Conservation (phyloP, 106 monocot species). For the Dendrobium nobile region DNA sequence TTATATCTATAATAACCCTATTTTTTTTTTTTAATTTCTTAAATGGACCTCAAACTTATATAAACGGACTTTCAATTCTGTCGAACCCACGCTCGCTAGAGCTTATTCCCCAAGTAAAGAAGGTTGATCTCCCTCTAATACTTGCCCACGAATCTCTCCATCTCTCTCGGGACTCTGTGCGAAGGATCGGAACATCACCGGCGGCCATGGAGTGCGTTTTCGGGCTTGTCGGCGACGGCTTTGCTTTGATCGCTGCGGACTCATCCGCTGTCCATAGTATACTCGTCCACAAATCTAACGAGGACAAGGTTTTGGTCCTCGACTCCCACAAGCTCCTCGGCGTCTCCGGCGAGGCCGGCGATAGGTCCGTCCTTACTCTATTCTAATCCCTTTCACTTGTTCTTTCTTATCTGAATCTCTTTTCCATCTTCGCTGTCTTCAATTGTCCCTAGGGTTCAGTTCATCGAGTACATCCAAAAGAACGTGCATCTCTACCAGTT, state of each 20-base stretch:
- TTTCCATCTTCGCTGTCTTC: not conserved
- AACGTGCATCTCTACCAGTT: conserved; percentile 93
- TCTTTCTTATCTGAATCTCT: conserved; percentile 1
- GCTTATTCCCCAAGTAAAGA: not conserved
- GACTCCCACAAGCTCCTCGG: conserved; percentile 94
- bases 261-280: conserved; percentile 79
- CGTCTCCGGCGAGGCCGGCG: conserved; percentile 77
- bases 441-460: conserved; percentile 62
- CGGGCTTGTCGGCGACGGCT: conserved; percentile 67
- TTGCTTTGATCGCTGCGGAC: conserved; percentile 18
- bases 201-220: conserved; percentile 77
- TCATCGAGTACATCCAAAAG: conserved; percentile 97
- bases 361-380: conserved; percentile 33
- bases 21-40: no score
- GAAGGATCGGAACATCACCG: not conserved
- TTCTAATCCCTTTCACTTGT: not conserved
- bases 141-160: not conserved
- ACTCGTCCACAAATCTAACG: conserved; percentile 79
- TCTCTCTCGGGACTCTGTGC: not conserved
- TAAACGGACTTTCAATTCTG: no score
- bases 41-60: no score
- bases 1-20: no score
- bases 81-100: not conserved
- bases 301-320: conserved; percentile 90
- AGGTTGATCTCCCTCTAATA: not conserved